Conservation (phyloP, 352 stramenopile genomes). For the Plasmopara viticola region DNA sequence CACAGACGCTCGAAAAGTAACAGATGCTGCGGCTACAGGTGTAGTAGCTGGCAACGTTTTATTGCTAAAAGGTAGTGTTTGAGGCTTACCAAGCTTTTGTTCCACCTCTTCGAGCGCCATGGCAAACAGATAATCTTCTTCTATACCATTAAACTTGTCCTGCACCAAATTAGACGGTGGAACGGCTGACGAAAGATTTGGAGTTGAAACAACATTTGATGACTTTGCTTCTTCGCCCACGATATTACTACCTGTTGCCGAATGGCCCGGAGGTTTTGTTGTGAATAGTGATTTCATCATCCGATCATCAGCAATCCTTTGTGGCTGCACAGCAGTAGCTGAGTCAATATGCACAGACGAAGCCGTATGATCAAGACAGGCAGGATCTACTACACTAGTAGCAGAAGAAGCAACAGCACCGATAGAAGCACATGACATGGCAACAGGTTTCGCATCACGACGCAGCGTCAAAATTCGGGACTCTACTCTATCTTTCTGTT, state of each 20-base stretch:
- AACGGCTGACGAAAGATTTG: background rate
- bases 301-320: background rate
- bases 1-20: slow-evolving; percentile 1
- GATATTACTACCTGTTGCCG: background rate
- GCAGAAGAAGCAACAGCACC: background rate
- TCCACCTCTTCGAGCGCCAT: slow-evolving; percentile 64
- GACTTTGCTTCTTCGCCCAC: background rate
- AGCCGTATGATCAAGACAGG: background rate
- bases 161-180: slow-evolving; percentile 1
- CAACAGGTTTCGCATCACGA: slow-evolving; percentile 1
- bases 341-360: background rate
- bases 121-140: slow-evolving; percentile 63
- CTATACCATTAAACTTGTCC: slow-evolving; percentile 58
- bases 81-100: slow-evolving; percentile 28
- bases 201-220: background rate
- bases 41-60: slow-evolving; percentile 3
- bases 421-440: background rate
- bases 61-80: slow-evolving; percentile 12
- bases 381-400: background rate
- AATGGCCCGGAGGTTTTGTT: background rate
- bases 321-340: background rate
- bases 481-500: slow-evolving; percentile 50
- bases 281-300: background rate
- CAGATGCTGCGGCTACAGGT: slow-evolving; percentile 1
- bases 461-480: slow-evolving; percentile 43